A percentile compares a stretch with the other conserved stretches of the same genome.
phyloP scores from a whole-genome alignment of 2,329 filamentous ascomycete genomes.

The Aspergillus clavatus region DNA sequence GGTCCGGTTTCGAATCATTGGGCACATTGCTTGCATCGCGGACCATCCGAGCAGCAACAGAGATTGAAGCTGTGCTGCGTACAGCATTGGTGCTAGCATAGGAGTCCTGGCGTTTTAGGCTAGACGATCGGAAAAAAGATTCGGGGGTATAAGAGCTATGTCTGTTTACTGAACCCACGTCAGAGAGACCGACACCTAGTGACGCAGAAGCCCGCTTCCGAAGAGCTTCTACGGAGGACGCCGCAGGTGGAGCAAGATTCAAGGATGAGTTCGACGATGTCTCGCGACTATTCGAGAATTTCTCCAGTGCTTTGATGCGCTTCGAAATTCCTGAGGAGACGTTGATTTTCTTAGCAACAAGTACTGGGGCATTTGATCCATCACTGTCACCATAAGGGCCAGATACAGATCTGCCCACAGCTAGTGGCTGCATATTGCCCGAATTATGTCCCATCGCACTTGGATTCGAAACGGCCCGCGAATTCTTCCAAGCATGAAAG shows the following conservation, averaged over 20 bases:
- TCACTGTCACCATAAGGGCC: slow-evolving; percentile 30
- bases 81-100: slow-evolving; percentile 20
- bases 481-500: slow-evolving; percentile 32
- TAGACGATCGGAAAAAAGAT: slow-evolving; percentile 28
- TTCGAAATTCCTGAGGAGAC: slow-evolving; percentile 89
- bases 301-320: slow-evolving; percentile 88
- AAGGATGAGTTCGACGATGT: slow-evolving; percentile 25
- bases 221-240: slow-evolving; percentile 53
- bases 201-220: slow-evolving; percentile 41
- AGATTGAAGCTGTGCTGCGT: slow-evolving; percentile 64
- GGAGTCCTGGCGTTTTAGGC: slow-evolving; percentile 26
- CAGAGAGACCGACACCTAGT: slow-evolving; percentile 22
- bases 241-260: slow-evolving; percentile 49
- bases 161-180: slow-evolving; percentile 20
- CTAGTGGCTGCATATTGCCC: slow-evolving; percentile 27
- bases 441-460: slow-evolving; percentile 23
- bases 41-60: slow-evolving; percentile 79
- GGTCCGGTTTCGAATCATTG: slow-evolving; percentile 23
- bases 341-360: slow-evolving; percentile 68
- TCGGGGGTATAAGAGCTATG: slow-evolving; percentile 26
- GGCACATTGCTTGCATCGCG: slow-evolving; percentile 52
- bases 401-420: slow-evolving; percentile 37
- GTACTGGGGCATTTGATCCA: slow-evolving; percentile 36
- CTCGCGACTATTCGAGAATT: slow-evolving; percentile 55
- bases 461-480: slow-evolving; percentile 40